A percentile compares a stretch with the other conserved stretches of the same genome.
Evolutionary conservation across 164 flowering plant species (phyloP).

Genomic region (Akebia trifoliata): DNA sequence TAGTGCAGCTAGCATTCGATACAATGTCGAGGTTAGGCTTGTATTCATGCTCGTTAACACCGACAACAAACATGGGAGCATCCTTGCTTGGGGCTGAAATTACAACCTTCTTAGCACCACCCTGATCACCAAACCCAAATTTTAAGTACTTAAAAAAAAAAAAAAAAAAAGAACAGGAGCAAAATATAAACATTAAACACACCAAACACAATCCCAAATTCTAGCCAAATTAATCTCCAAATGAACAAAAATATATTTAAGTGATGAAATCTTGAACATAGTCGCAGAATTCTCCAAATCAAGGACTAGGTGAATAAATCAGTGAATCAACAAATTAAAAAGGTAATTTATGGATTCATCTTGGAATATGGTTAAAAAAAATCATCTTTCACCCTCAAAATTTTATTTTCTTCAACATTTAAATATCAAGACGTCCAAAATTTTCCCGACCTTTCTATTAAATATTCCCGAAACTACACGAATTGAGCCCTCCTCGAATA

Average conservation of each 20-base stretch:
- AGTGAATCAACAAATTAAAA: too few relatives aligned
- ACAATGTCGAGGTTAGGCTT: slow-evolving; percentile 63
- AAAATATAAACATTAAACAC: background rate
- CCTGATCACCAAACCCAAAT: slow-evolving; percentile 36
- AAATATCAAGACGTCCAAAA: too few relatives aligned
- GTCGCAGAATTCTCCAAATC: background rate
- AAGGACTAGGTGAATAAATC: too few relatives aligned
- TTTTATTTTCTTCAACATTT: too few relatives aligned
- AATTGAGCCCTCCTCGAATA: too few relatives aligned
- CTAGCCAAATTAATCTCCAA: background rate
- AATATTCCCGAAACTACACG: too few relatives aligned
- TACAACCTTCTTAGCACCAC: slow-evolving; percentile 94
- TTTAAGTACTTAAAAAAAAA: background rate
- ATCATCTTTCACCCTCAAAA: too few relatives aligned
- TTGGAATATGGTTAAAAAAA: too few relatives aligned
- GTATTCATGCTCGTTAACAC: slow-evolving; percentile 89
- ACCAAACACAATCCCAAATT: background rate
- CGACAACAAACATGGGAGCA: slow-evolving; percentile 98
- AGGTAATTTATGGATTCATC: too few relatives aligned
- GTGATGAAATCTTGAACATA: background rate
- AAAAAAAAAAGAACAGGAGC: background rate
- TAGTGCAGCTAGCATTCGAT: slow-evolving; percentile 97
- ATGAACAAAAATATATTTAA: background rate
- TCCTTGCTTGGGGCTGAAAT: slow-evolving; percentile 95
- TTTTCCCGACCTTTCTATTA: too few relatives aligned